Base-by-base conservation (phyloP, 1,284 basidiomycete species). In the Pseudozyma flocculosa region DNA sequence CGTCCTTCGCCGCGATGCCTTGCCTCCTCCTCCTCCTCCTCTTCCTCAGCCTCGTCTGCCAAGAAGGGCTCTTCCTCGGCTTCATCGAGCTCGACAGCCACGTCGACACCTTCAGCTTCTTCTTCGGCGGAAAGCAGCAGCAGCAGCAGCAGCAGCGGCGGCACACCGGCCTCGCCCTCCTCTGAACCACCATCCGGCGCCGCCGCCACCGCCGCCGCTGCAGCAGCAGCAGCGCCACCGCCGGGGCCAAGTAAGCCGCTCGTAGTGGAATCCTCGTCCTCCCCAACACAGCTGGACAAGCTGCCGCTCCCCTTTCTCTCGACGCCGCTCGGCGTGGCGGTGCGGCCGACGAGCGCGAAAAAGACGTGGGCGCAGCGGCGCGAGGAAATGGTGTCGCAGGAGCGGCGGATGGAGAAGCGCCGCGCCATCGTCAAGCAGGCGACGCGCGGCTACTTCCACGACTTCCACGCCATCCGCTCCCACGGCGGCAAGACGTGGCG, bases 401-500 rank as follows among this genome's bases (percentile, higher is more conserved):
- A 73, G 11, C 45, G 57, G 10, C 61, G 70, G 2, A 49, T 74
- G 41, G 66, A 55, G 3, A 55, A 56, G 24, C 59, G 72, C 11
- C 42, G 54, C n/a, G 49, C 54, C 30, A 71, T 74, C 60, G 85
- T 95, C 49, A 88, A 90, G 70, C 86, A 93, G 80, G 89, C 87
- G 0, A 85, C 85, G 15, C 88, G 87, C 70, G 92, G 92, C 0
- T 95, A 97, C 78, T 97, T 92, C 72, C 84, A 89, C 64, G 94
- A 97, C 75, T 83, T 89, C 52, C 90, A 91, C 72, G 85, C 87
- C 66, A 87, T 90, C 17, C 82, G 87, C 47, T 84, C 84, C 38
- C 85, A 91, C 68, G 92, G 92, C 9, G 94, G 94, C 19, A 98
- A 98, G 81, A 88, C 89, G 11, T 98, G 92, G 92, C 85, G 93